Percentiles rank a stretch among this genome's conserved stretches.
phyloP scores from a whole-genome alignment of 1,284 basidiomycete genomes.

The Takashimella tepidaria region DNA sequence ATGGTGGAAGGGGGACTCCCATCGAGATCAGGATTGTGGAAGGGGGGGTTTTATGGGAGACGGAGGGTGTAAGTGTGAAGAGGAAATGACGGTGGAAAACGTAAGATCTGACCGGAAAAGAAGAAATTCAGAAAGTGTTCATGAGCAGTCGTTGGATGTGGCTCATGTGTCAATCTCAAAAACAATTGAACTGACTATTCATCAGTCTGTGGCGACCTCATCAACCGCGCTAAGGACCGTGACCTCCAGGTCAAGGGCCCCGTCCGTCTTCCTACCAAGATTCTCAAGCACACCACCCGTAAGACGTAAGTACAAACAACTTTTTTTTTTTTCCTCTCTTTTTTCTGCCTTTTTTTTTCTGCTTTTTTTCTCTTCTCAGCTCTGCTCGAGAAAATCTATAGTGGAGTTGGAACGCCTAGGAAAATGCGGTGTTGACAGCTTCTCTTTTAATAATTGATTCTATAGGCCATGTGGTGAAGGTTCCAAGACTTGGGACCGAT shows the following conservation, averaged over 20 bases:
- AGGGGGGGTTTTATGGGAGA: too few relatives aligned
- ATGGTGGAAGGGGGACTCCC: neutral
- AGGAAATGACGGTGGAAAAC: too few relatives aligned
- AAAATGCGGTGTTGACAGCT: too few relatives aligned
- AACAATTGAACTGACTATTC: neutral
- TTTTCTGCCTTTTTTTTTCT: neutral
- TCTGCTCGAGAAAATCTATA: too few relatives aligned
- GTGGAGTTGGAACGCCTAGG: too few relatives aligned
- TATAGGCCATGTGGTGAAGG: conserved; percentile 99
- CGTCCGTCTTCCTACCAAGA: conserved; percentile 97
- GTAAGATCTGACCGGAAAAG: too few relatives aligned
- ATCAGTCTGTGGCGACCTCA: conserved; percentile 87
- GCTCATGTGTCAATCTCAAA: too few relatives aligned
- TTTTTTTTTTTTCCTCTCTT: conserved; percentile 1
- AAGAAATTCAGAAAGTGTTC: too few relatives aligned
- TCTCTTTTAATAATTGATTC: too few relatives aligned
- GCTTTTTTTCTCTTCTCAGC: neutral
- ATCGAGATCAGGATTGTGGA: too few relatives aligned
- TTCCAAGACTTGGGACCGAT: conserved; percentile 99
- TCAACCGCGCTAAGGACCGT: conserved; percentile 99
- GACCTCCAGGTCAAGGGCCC: conserved; percentile 99
- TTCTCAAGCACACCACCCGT: conserved; percentile 96
- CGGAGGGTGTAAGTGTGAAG: too few relatives aligned
- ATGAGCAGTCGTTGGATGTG: too few relatives aligned
- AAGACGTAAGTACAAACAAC: conserved; percentile 67